Evolutionary conservation across 345 rosid genomes (phyloP).

Genomic region (Adansonia digitata): DNA sequence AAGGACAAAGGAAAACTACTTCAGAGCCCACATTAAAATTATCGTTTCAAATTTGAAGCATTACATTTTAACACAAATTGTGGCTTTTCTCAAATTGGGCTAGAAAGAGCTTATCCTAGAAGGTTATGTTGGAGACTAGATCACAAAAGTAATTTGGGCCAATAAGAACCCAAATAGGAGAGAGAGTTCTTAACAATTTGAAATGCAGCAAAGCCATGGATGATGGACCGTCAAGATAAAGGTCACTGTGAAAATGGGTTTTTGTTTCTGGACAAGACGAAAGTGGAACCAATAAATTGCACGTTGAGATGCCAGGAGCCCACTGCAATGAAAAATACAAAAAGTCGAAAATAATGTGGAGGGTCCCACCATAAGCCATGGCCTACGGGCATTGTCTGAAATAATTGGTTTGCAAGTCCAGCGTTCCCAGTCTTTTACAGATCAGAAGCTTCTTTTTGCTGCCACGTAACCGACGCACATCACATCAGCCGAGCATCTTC

Average conservation of each 20-base stretch:
- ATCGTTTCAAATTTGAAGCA: too few relatives aligned
- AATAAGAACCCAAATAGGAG: not conserved
- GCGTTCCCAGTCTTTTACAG: not conserved
- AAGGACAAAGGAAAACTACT: too few relatives aligned
- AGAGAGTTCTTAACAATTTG: not conserved
- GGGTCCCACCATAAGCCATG: not conserved
- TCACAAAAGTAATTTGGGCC: not conserved
- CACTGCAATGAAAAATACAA: not conserved
- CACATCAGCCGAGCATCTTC: not conserved
- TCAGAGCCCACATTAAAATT: too few relatives aligned
- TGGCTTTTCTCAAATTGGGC: too few relatives aligned
- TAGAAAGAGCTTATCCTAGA: too few relatives aligned
- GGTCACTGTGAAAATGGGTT: not conserved
- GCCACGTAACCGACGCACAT: not conserved
- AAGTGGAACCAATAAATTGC: not conserved
- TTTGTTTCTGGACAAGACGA: not conserved
- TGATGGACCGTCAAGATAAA: not conserved
- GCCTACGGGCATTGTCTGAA: not conserved
- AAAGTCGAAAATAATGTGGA: not conserved
- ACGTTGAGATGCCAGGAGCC: too few relatives aligned
- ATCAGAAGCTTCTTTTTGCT: not conserved
- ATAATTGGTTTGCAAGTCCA: too few relatives aligned
- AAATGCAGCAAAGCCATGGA: not conserved
- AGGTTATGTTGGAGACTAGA: not conserved
- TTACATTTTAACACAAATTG: too few relatives aligned